Evolutionary conservation across 2,329 filamentous ascomycete species (phyloP), one percentile per base, ranked within the genome.

Genomic region (Leptoxyphium fumago): DNA sequence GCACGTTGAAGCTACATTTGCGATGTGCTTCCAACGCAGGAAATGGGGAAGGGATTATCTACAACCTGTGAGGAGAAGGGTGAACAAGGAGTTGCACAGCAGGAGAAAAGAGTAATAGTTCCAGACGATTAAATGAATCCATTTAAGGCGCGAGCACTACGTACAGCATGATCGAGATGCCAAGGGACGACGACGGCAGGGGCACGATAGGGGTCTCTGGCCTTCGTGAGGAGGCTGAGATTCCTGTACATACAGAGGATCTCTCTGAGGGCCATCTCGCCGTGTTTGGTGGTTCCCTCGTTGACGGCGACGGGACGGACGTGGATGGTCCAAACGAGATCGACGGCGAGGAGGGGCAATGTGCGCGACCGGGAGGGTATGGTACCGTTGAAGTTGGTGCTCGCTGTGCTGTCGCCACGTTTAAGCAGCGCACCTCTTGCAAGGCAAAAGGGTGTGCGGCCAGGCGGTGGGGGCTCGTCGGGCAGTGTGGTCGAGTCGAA

Each of bases 221-320:
- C 74, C 49, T 77, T 72, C 1, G 82, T 82, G 52, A 91, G 58
- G 14, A 82, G 75, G 0, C 78, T 79, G 48, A 91, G 58, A 0
- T 74, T 77, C 38, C 83, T 66, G 56, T 81, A 89, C 59, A 80
- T 75, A 28, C 67, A 71, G 45, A 91, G 57, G 59, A 85, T 77
- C 57, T 91, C 84, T 50, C 77, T 69, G 30, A 89, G 59, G 15
- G 85, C 65, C 15, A 71, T 66, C 56, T 88, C 84, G 8, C 65
- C 64, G 28, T 61, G 57, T 45, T 52, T 52, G 55, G 63, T 45
- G 52, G 54, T 51, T 10, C 55, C 56, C 28, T 56, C 46, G 53
- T 62, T 53, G 52, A 66, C 60, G 13, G 11, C 11, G 8, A 57
- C 62, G 3, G 56, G 55, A 32, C 61, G 59, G 2, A 66, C 58